Base-by-base conservation (phyloP, 441 rosid species). In the Dalechampia spathulata region DNA sequence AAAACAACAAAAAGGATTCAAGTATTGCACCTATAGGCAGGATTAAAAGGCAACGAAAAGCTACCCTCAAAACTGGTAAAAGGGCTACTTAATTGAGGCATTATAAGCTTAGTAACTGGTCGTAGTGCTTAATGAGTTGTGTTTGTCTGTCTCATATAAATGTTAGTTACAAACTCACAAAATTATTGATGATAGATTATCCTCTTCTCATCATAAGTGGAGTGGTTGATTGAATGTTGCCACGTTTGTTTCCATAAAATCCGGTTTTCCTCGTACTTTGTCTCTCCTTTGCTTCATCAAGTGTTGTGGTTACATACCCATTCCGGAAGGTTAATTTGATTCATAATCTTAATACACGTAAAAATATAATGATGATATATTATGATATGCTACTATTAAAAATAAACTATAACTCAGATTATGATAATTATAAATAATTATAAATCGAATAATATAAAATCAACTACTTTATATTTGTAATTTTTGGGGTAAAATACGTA, bases 191-290 rank as follows among this genome's bases (percentile, higher is more conserved):
- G 43, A 39, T 15, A 57, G 47, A 14, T 11, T 20, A 25, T 34
- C 50, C 66, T 52, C 62, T 58, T 38, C 46, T 13, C 17, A 38
- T 52, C 43, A 53, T 63, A 62, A 69, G 81, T 78, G 90, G 85
- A 73, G 80, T 72, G 52, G 82, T 59, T 74, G 61, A 64, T 16
- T 32, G n/a, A 6, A 63, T 75, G 77, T 72, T 77, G 74, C 79
- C 83, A 58, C 70, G 78, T 78, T 77, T 83, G 71, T 73, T 72
- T 77, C 81, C 85, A 65, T 53, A 51, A 68, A 60, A 64, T 57
- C 83, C 57, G 75, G 82, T 64, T 70, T 72, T 67, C 70, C 77
- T 66, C 70, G 63, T 68, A 47, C 58, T 30, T 60, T 65, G 54
- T 72, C 65, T 52, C 34, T 45, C 52, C 58, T 53, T 62, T 7